Percentiles rank a stretch among this genome's conserved stretches.
Conservation (phyloP, 305 asterid genomes). For the Fraxinus paxiana region DNA sequence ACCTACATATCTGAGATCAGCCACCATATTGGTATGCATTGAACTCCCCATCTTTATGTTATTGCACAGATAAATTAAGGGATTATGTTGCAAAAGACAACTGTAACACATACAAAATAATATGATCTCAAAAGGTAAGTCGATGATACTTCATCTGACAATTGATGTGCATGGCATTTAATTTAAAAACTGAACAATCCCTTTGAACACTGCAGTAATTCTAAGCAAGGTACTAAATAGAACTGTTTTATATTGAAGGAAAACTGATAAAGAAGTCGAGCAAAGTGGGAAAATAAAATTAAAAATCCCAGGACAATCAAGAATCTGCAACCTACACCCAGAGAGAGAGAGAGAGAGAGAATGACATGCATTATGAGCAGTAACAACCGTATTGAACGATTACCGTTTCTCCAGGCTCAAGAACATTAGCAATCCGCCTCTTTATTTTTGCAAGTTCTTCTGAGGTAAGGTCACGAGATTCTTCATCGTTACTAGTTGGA, state of each 20-base stretch:
- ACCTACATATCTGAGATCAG: neutral
- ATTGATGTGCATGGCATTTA: neutral
- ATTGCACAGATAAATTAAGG: neutral
- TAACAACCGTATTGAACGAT: conserved; percentile 15
- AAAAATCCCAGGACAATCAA: neutral
- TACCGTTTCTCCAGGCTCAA: conserved; percentile 88
- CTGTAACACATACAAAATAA: neutral
- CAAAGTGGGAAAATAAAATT: conserved; percentile 2
- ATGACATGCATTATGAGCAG: neutral
- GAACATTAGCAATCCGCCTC: conserved; percentile 82
- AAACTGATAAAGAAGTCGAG: neutral
- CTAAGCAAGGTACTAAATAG: neutral
- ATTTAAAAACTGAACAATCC: neutral
- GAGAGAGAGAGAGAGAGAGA: neutral
- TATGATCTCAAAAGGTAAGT: neutral
- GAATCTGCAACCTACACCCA: neutral
- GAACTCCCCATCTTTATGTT: neutral
- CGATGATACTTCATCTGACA: neutral
- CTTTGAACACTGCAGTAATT: neutral
- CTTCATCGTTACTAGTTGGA: conserved; percentile 37
- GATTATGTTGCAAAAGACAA: neutral
- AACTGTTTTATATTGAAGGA: neutral
- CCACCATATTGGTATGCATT: neutral
- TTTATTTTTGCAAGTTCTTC: conserved; percentile 71
- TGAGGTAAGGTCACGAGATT: conserved; percentile 59